A percentile compares a stretch with the other conserved stretches of the same genome.
Evolutionary conservation across 1,284 basidiomycete genomes (phyloP).

Genomic region (Marasmius sp.): DNA sequence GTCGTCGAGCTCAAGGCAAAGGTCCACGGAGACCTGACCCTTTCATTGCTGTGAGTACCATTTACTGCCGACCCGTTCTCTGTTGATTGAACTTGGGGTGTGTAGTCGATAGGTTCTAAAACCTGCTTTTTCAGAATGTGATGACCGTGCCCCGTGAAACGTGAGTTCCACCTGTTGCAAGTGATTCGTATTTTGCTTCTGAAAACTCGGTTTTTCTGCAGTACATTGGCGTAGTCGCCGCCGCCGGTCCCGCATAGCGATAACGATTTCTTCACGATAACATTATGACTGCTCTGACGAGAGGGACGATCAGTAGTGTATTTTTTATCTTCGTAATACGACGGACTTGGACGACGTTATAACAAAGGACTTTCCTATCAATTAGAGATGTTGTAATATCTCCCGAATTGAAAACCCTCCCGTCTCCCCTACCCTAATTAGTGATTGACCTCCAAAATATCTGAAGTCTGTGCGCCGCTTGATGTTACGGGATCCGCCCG

Average conservation of each 20-base stretch:
- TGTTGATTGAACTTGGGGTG: not conserved
- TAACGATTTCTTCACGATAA: not conserved
- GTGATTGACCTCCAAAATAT: no score
- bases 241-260: not conserved
- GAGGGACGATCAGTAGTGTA: not conserved
- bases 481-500: no score
- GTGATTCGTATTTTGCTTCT: not conserved
- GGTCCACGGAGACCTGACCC: slow-evolving; percentile 7
- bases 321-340: not conserved
- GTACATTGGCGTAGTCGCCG: not conserved
- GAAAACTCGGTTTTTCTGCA: not conserved
- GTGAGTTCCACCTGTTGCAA: not conserved
- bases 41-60: slow-evolving; percentile 4
- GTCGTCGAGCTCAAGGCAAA: slow-evolving; percentile 3
- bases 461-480: no score
- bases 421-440: no score
- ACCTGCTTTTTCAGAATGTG: not conserved
- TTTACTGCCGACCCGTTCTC: not conserved
- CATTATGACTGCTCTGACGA: not conserved
- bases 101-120: not conserved
- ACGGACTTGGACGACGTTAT: no score
- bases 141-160: not conserved
- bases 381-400: no score
- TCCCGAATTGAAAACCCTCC: no score
- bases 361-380: no score